Conservation (phyloP, 176 grass and related monocot species). For the Aegilops tauschii region DNA sequence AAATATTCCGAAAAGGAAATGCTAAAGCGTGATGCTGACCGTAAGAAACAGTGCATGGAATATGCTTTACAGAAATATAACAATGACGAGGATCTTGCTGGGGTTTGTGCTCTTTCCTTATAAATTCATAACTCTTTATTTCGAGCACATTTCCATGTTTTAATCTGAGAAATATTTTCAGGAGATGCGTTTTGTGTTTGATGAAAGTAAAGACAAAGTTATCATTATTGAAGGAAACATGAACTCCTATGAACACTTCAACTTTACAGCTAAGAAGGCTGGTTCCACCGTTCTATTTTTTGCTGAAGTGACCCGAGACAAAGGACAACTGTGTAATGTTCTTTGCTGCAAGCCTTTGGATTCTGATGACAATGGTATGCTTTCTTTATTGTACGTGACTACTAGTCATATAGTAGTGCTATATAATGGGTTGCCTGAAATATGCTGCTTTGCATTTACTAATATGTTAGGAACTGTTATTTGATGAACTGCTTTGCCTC, state of each 20-base stretch:
- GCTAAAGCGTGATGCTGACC: background rate
- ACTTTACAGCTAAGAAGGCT: constrained; percentile 2
- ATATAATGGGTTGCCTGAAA: background rate
- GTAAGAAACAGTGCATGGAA: background rate
- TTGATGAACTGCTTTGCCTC: background rate
- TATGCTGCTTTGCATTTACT: background rate
- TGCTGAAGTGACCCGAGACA: background rate
- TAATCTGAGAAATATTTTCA: background rate
- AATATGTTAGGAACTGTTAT: too few species aligned
- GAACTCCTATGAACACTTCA: background rate
- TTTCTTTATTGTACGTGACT: background rate
- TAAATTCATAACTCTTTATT: background rate
- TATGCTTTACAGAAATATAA: background rate
- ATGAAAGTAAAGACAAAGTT: background rate
- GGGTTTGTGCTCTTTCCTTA: background rate
- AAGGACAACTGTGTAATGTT: background rate
- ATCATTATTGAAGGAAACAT: background rate
- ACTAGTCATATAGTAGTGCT: background rate
- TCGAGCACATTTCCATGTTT: background rate
- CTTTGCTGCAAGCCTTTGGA: constrained; percentile 9
- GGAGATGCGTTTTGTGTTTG: background rate
- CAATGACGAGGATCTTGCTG: background rate
- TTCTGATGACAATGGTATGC: background rate
- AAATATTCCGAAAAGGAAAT: background rate
- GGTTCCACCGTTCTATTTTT: background rate